phyloP scores from a whole-genome alignment of 352 stramenopile species.

The Peronosclerospora sorghi region DNA sequence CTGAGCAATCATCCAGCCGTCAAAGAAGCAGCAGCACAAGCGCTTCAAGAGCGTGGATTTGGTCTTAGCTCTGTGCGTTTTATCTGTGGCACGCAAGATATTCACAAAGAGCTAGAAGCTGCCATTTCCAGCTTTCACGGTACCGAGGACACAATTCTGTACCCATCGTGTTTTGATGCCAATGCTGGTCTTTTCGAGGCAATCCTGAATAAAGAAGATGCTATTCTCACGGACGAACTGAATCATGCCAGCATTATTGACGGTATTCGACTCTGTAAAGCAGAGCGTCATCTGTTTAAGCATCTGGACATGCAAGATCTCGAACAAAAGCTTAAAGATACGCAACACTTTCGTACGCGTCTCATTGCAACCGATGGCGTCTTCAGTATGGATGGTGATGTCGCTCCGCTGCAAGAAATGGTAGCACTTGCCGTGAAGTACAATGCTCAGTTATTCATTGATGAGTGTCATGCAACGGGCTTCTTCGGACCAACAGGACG shows the following conservation, averaged over 20 bases:
- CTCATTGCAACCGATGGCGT: conserved; percentile 91
- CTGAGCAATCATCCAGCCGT: conserved; percentile 84
- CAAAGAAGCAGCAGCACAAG: conserved; percentile 68
- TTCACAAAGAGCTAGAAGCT: conserved; percentile 87
- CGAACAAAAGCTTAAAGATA: conserved; percentile 81
- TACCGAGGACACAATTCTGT: conserved; percentile 91
- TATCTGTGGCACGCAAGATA: conserved; percentile 91
- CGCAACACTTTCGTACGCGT: conserved; percentile 83
- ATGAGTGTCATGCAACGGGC: conserved; percentile 90
- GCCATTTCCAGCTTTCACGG: conserved; percentile 89
- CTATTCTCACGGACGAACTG: conserved; percentile 89
- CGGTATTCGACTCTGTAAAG: conserved; percentile 89
- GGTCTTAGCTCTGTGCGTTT: conserved; percentile 88
- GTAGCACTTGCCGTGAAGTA: conserved; percentile 87
- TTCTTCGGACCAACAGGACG: conserved; percentile 89
- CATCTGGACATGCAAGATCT: conserved; percentile 90
- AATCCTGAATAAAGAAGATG: conserved; percentile 82
- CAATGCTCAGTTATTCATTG: conserved; percentile 88
- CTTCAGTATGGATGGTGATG: conserved; percentile 93
- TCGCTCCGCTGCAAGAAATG: conserved; percentile 86
- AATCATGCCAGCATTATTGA: conserved; percentile 94
- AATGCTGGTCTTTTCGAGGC: conserved; percentile 89
- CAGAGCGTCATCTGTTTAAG: conserved; percentile 87
- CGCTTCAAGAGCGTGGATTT: conserved; percentile 84
- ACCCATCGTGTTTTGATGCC: conserved; percentile 90